Evolutionary conservation across 169 alveolate genomes (phyloP), one percentile per base, ranked within the genome.

Genomic region (Plasmodium fragile): DNA sequence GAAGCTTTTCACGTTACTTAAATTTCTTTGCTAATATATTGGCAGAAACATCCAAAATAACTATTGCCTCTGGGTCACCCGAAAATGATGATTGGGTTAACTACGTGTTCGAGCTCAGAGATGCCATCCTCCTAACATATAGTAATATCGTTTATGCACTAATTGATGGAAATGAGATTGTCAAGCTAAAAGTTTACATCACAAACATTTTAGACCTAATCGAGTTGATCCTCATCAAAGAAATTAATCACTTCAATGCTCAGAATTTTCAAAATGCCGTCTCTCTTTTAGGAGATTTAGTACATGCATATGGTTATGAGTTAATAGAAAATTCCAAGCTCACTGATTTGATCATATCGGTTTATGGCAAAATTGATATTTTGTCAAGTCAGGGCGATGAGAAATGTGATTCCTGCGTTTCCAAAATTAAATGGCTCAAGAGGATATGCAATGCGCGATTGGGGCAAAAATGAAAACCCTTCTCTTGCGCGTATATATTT

Each of bases 71-170:
- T 77, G 99, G 98, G 30, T 98, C 99, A 4, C 92, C 95, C 43
- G 98, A 96, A 59, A 98, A 96, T 95, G 99, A 97, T 85, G 99
- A 98, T 80, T 98, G 99, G 99, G 85, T 97, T 43, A 96, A 96
- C 96, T 98, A 97, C 92, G 96, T 98, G 82, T 97, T 97, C 75
- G 98, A 97, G 81, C 97, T 98, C 32, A 96, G 98, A 43, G 99
- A 97, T 84, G 97, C 98, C 4, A 97, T 96, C 34, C 92, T 98
- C 77, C 97, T 97, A 92, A 97, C 98, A 28, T 97, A 96, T 85
- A 96, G 98, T 39, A 98, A 98, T 32, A 97, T 97, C 65, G 96
- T 97, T 10, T 97, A 97, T 93, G 98, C 98, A 52, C 91, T 97
- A 95, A 97, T 97, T 87, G 98, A 95, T 87, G 98, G 97, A 32